Evolutionary conservation across 2,329 filamentous ascomycete genomes (phyloP), one percentile per base, ranked within the genome.

Genomic region (Pseudogymnoascus pannorum): DNA sequence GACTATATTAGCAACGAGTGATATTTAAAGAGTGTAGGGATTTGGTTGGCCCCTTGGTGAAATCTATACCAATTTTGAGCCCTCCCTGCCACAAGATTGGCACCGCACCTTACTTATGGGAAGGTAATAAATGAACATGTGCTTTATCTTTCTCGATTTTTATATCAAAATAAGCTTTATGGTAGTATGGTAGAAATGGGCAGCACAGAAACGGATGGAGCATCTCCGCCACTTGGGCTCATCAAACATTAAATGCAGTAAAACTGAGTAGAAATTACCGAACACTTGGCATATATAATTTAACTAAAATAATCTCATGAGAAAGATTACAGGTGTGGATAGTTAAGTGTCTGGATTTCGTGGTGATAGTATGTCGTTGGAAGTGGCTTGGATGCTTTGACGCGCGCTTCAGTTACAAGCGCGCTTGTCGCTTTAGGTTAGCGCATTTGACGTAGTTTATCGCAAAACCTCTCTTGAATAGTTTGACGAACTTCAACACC

Each of bases 381-480:
- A 18, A 11, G 26, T 54, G 31, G 26, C 11, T 54, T 4, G 5
- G 16, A 11, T 16, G 44, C 22, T 51, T 54, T 54, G 48, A 31
- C 48, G 48, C 48, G 48, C 48, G 48, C 48, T 54, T 54, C 26
- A 31, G 11, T n/a, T 31, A 18, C 26, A 54, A 54, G 48, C 48
- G 48, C 48, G 48, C n/a, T 54, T 54, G 48, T 31, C 31, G 48
- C 26, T 54, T 54, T 54, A 4, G 48, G 48, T 54, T 54, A 54
- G 48, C 48, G 26, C 26, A 12, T 18, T 54, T 54, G 48, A 54
- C 48, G 33, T 54, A 54, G 48, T 54, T 54, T 54, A 54, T 54
- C 26, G 48, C 26, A 54, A 54, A 54, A 31, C 48, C 48, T 54
- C 48, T 54, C 48, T 54, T 54, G 26, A 31, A 18, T 4, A 54